Evolutionary conservation across 2,329 filamentous ascomycete genomes (phyloP), one percentile per base, ranked within the genome.

Genomic region (Xylaria arbuscula): DNA sequence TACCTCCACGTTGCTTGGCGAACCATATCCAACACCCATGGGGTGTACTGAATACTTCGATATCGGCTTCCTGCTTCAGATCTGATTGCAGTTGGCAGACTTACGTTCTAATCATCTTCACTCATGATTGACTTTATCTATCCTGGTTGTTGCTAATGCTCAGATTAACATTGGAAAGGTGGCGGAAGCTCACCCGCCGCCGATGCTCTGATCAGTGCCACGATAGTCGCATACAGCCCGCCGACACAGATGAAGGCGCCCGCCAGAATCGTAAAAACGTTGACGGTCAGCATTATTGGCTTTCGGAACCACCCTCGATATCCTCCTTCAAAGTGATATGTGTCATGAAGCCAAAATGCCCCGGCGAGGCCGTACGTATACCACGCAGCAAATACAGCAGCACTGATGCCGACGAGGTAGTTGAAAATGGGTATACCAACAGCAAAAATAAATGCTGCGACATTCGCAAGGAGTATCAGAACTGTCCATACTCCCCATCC

Each of bases 371-470:
- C 85, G 69, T 85, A 87, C 2, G 84, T 86, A 68, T 85, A 87
- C 85, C 85, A 87, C 1, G 82, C 80, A 1, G 85, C 85, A 68
- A 87, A 87, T 10, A 86, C 75, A 6, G 81, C 81, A 0, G 84
- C 83, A 22, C 83, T 79, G 51, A 87, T 83, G 2, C 84, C 84
- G 34, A 87, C 82, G 10, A 87, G 75, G 63, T 87, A 86, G 68
- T 83, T 85, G 77, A 87, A 86, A 24, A 86, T 83, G 0, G 85
- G 85, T 34, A 87, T 84, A 2, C 84, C 83, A 1, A 85, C 81
- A 7, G 81, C 78, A n/a, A 82, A 75, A 32, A 82, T 70, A 65
- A 83, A 81, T 1, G 85, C 82, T 2, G 81, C 78, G 0, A 74
- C 80, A 59, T 86, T 86, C 66, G 83, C 80, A 7, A 85, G 47